Conservation (phyloP, 176 grass and related monocot species). For the Eleusine indica region DNA sequence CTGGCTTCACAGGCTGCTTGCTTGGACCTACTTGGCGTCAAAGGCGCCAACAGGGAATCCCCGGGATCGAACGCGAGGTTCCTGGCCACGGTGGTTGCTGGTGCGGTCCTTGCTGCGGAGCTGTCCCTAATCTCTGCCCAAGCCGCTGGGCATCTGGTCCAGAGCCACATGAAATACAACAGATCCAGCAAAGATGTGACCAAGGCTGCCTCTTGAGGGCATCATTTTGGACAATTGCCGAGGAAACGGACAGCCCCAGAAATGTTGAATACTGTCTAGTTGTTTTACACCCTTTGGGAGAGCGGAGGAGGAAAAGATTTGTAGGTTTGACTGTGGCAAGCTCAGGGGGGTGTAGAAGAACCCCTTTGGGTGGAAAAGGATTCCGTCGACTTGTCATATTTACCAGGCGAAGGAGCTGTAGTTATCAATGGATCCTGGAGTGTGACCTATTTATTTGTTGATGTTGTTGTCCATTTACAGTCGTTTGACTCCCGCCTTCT, state of each 20-base stretch:
- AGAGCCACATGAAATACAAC: constrained; percentile 98
- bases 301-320: constrained; percentile 31
- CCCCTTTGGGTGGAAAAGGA: neutral
- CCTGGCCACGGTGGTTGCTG: constrained; percentile 73
- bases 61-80: constrained; percentile 84
- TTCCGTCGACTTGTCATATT: constrained; percentile 24
- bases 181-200: constrained; percentile 77
- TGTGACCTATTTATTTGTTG: constrained; percentile 40
- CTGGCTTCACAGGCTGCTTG: constrained; percentile 91
- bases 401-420: neutral
- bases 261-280: constrained; percentile 30
- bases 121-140: constrained; percentile 89
- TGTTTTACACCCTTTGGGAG: constrained; percentile 19
- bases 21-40: constrained; percentile 83
- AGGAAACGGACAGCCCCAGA: neutral
- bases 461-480: constrained; percentile 21
- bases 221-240: constrained; percentile 21
- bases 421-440: neutral
- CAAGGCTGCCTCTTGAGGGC: constrained; percentile 50
- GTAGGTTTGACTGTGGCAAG: constrained; percentile 9
- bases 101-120: constrained; percentile 87
- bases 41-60: constrained; percentile 73
- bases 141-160: constrained; percentile 85
- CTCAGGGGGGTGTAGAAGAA: neutral
- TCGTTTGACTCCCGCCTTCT: neutral